These are phyloP conservation scores for Tylopilus sp. DNA, from an alignment of 768 basidiomycete species.

Conservation along the genomic window DNA sequence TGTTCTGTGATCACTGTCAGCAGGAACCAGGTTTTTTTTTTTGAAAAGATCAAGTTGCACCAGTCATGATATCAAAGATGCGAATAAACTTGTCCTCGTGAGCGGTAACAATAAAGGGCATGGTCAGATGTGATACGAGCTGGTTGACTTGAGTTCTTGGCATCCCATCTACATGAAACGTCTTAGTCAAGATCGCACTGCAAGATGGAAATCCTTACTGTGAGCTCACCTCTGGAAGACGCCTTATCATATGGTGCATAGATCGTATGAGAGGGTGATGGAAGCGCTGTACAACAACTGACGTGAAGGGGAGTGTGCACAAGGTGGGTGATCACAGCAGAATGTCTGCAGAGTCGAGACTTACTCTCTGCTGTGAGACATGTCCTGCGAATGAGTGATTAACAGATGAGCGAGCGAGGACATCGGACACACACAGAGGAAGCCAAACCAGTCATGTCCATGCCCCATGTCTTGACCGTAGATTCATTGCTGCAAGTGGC, in stretches of 20 bases:
- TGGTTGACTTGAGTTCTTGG: slow-evolving; percentile 79
- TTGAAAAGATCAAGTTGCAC: slow-evolving; percentile 40
- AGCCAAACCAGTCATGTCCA: slow-evolving; percentile 72
- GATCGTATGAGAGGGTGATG: slow-evolving; percentile 72
- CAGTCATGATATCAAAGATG: slow-evolving; percentile 80
- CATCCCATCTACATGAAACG: slow-evolving; percentile 54
- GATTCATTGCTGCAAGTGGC: slow-evolving; percentile 95
- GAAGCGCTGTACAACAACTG: slow-evolving; percentile 84
- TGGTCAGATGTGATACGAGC: slow-evolving; percentile 86
- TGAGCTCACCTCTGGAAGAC: slow-evolving; percentile 70
- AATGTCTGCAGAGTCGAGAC: slow-evolving; percentile 91
- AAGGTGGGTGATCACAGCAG: slow-evolving; percentile 83
- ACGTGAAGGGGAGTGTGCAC: slow-evolving; percentile 73
- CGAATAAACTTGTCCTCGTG: slow-evolving; percentile 94
- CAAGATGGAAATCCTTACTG: slow-evolving; percentile 37
- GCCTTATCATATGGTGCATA: slow-evolving; percentile 90
- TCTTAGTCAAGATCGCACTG: neutral
- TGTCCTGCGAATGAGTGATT: slow-evolving; percentile 39
- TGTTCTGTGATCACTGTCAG: slow-evolving; percentile 47
- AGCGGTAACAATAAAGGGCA: slow-evolving; percentile 82
- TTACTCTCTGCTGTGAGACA: slow-evolving; percentile 83
- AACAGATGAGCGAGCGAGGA: neutral
- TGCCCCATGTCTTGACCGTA: slow-evolving; percentile 94
- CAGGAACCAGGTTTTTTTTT: neutral
- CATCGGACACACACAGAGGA: slow-evolving; percentile 64